phyloP scores from a whole-genome alignment of 2,329 filamentous ascomycete genomes.

The Talaromyces amestolkiae region DNA sequence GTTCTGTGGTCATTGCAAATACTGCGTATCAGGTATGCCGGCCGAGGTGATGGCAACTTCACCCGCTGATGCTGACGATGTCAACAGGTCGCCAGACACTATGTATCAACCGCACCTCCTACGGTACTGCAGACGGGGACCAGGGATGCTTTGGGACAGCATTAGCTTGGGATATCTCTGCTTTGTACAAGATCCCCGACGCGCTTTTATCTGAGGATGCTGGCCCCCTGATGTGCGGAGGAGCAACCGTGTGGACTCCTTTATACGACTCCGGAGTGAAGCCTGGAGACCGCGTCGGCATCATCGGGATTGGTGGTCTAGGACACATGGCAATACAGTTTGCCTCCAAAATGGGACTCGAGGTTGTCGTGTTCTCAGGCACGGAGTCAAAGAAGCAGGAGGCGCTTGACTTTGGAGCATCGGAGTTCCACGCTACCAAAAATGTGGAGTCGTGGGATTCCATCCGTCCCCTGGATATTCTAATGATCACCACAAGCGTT shows the following conservation, averaged over 20 bases:
- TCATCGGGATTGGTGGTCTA: slow-evolving; percentile 70
- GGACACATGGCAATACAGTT: slow-evolving; percentile 70
- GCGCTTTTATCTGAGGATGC: slow-evolving; percentile 15
- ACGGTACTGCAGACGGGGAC: background rate
- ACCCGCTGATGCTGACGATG: background rate
- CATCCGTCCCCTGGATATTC: background rate
- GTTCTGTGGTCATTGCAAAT: slow-evolving; percentile 30
- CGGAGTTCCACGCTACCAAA: slow-evolving; percentile 56
- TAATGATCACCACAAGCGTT: background rate
- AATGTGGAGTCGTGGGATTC: slow-evolving; percentile 34
- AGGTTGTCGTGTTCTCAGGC: slow-evolving; percentile 58
- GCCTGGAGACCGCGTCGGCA: slow-evolving; percentile 65
- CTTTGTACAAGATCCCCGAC: slow-evolving; percentile 1
- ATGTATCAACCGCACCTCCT: background rate
- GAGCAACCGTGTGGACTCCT: slow-evolving; percentile 50
- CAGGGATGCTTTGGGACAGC: background rate
- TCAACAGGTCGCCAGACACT: background rate
- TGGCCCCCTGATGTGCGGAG: slow-evolving; percentile 38
- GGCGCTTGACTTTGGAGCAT: slow-evolving; percentile 53
- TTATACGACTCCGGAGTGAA: slow-evolving; percentile 63
- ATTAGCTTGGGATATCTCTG: background rate
- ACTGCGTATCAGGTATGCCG: background rate
- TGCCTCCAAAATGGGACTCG: slow-evolving; percentile 66
- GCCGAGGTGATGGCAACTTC: background rate
- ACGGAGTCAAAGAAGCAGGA: slow-evolving; percentile 51